Base-by-base conservation (phyloP, 1,284 basidiomycete species). In the Apiotrichum akiyoshidainum region DNA sequence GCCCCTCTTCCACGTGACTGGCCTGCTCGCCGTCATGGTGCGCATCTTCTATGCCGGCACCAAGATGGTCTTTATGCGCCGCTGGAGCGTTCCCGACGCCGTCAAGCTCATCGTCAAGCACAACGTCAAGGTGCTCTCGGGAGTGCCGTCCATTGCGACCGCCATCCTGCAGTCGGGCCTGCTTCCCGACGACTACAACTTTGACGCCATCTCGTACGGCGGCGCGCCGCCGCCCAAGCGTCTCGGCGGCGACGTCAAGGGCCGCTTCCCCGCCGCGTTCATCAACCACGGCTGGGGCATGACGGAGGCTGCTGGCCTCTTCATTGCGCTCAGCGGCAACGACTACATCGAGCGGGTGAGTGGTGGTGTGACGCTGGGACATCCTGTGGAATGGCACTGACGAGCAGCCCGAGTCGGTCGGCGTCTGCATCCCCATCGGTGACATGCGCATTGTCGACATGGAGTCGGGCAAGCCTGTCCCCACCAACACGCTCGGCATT, bases 1-100 rank as follows among this genome's bases (percentile, higher is more conserved):
- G 33, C 74, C 74, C 1, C 65, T 76, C 4, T 76, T 76, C 64
- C 74, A 76, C 68, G 74, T 76, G 3, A 76, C 74, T 0, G 74
- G 73, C 13, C 70, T 70, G 46, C 62, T 73, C 2, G 70, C 69
- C 1, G 68, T 65, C 66, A 64, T 75, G 37, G 64, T 75, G 61
- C 64, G 72, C 54, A 8, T 42, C 34, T 53, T 58, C 51, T 22
- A 42, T 31, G 17, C 44, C 0, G 74, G 74, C 33, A 66, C 65
- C 14, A 72, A 69, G 61, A 63, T 74, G 53, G 66, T 74, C n/a
- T 58, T 71, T 44, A 67, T 72, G 65, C 60, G 66, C 17, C 58
- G 65, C 52, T 76, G 74, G 74, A 63, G 68, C 35, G 65, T 68
- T 5, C 54, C 55, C 9, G 68, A 68, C 26, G 74, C 74, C 7